A percentile compares a stretch with the other conserved stretches of the same genome.
Evolutionary conservation across 2,329 filamentous ascomycete genomes (phyloP).

Genomic region (Scedosporium minutisporum): DNA sequence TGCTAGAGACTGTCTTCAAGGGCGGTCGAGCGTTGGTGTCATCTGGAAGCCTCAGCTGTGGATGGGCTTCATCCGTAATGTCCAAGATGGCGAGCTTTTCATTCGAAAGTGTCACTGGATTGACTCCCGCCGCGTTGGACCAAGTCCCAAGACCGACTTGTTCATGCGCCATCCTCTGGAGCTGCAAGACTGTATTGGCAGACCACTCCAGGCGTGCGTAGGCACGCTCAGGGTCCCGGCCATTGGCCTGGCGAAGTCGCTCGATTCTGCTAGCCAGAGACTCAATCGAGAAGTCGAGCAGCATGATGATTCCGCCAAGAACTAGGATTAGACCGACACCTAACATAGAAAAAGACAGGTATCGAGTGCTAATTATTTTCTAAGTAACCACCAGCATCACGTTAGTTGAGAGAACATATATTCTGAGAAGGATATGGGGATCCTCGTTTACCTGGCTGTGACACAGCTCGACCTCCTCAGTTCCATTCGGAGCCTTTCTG

Average conservation of each 20-base stretch:
- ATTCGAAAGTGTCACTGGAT: neutral
- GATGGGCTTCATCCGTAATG: neutral
- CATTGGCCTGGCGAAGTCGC: neutral
- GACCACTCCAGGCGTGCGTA: neutral
- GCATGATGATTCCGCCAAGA: neutral
- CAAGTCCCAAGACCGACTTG: neutral
- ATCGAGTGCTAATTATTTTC: neutral
- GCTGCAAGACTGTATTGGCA: neutral
- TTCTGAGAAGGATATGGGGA: neutral
- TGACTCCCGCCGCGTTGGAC: neutral
- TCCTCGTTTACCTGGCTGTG: neutral
- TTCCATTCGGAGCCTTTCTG: neutral
- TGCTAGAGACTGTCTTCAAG: neutral
- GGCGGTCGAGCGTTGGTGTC: slow-evolving; percentile 8
- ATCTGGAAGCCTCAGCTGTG: slow-evolving; percentile 17
- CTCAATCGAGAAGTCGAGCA: neutral
- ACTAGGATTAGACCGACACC: neutral
- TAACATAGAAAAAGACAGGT: neutral
- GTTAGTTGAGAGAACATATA: neutral
- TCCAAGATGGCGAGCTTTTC: neutral
- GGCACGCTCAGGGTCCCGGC: neutral
- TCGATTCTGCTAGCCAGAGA: neutral
- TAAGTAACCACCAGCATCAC: neutral
- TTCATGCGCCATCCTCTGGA: neutral
- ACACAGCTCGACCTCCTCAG: neutral